Evolutionary conservation across 768 basidiomycete species (phyloP).

Genomic region (Solioccasus polychromus): DNA sequence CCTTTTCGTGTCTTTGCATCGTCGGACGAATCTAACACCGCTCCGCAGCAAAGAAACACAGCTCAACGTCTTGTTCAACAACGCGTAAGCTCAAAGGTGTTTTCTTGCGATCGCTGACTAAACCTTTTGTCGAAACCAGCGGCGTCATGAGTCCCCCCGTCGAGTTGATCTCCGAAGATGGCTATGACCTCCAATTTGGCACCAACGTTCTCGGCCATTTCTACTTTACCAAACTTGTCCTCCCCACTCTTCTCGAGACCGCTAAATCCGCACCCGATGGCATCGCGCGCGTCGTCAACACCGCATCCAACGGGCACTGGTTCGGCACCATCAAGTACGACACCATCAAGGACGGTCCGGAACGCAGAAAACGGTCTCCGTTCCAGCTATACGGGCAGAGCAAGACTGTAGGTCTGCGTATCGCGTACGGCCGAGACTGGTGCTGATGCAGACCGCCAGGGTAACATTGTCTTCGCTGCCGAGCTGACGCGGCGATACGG

Average conservation of each 20-base stretch:
- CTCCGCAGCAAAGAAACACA: conserved; percentile 19
- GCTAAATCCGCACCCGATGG: conserved; percentile 31
- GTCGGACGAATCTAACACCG: neutral
- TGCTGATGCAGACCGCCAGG: conserved; percentile 26
- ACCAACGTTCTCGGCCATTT: conserved; percentile 38
- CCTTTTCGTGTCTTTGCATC: neutral
- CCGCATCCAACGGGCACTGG: conserved; percentile 27
- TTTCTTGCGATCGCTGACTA: neutral
- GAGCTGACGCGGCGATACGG: conserved; percentile 43
- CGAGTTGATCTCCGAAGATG: conserved; percentile 34
- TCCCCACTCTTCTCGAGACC: conserved; percentile 32
- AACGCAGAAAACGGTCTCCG: conserved; percentile 2
- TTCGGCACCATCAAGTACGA: conserved; percentile 23
- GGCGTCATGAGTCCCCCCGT: conserved; percentile 32
- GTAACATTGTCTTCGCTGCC: conserved; percentile 41
- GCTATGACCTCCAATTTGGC: conserved; percentile 41
- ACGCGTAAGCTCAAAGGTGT: conserved; percentile 29
- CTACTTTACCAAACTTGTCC: conserved; percentile 36
- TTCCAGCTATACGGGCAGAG: conserved; percentile 27
- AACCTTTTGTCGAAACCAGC: conserved; percentile 11
- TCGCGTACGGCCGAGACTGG: neutral
- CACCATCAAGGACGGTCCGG: conserved; percentile 28
- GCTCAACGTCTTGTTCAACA: conserved; percentile 28
- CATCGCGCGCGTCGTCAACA: conserved; percentile 36
- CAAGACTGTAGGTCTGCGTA: conserved; percentile 25